Evolutionary conservation across 345 rosid species (phyloP), one percentile per base, ranked within the genome.

Genomic region (Hevea brasiliensis): DNA sequence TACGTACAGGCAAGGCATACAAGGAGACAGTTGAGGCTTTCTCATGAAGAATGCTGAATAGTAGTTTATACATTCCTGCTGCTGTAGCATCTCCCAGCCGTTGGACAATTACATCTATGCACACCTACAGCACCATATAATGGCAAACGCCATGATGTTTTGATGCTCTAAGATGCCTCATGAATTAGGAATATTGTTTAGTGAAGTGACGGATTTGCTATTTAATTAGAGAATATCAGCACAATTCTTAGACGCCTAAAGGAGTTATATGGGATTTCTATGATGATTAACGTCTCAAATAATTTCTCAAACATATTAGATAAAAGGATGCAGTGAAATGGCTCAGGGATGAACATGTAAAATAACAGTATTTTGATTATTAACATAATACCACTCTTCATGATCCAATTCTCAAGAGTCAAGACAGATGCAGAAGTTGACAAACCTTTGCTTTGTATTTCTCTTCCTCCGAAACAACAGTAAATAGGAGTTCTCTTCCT

Each of bases 11-110:
- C 58, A 94, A 76, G 27, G 94, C 92, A 59, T 87, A 92, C 14
- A 91, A 83, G 56, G 96, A 90, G 44, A 84, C 89, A 10, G 92
- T 83, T 60, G 92, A 87, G 77, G 86, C 81, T 75, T 76, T 86
- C 66, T 88, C 93, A 44, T 85, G 87, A 76, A 90, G 86, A 67
- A 81, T 83, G 84, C 88, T 81, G 74, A 89, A 86, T 37, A 94
- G 86, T 67, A 94, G 71, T 79, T 89, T 88, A 59, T 87, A 94
- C 84, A 94, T 84, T 77, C 97, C 97, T 6, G 98, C 96, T 3
- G 97, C 98, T 7, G 96, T 83, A 48, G 98, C 98, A 84, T 94
- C 97, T 77, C 98, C 96, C 8, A 92, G 89, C 63, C 98, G 93
- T 80, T 94, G 96, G 74, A 94, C 92, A 62, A 94, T 81, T 59